Conservation (phyloP, 192 early-diverging fungal species). For the Cetraspora pellucida region DNA sequence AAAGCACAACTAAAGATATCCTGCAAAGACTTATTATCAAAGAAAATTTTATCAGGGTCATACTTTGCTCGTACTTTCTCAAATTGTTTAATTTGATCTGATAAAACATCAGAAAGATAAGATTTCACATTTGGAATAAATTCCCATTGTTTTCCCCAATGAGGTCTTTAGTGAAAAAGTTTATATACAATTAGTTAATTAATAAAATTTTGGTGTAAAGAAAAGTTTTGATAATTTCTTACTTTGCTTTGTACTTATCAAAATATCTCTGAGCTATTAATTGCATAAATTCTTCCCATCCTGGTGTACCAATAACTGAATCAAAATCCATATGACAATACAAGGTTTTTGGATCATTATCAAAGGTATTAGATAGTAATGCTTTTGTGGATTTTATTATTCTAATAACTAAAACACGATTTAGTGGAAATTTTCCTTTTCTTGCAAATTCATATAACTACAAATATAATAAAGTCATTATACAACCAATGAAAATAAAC, state of each 20-base stretch:
- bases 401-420: conserved; percentile 38
- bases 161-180: conserved; percentile 30
- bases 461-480: neutral
- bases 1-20: neutral
- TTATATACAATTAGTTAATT: no score
- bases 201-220: neutral
- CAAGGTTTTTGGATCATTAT: conserved; percentile 37
- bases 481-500: neutral
- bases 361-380: conserved; percentile 35
- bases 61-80: conserved; percentile 39
- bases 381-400: conserved; percentile 36
- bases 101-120: conserved; percentile 27
- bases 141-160: conserved; percentile 45
- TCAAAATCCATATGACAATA: conserved; percentile 40
- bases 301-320: conserved; percentile 20
- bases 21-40: conserved; percentile 34
- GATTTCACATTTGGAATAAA: conserved; percentile 1
- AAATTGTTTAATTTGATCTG: conserved; percentile 31
- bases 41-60: conserved; percentile 42
- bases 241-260: conserved; percentile 39
- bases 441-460: conserved; percentile 34
- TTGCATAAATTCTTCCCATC: conserved; percentile 34
- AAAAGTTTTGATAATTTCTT: conserved; percentile 14
- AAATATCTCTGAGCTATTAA: conserved; percentile 37
- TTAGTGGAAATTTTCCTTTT: conserved; percentile 29